These are phyloP conservation scores for Hemerocallis citrina DNA, from an alignment of 106 monocot species.

Conservation along the genomic window DNA sequence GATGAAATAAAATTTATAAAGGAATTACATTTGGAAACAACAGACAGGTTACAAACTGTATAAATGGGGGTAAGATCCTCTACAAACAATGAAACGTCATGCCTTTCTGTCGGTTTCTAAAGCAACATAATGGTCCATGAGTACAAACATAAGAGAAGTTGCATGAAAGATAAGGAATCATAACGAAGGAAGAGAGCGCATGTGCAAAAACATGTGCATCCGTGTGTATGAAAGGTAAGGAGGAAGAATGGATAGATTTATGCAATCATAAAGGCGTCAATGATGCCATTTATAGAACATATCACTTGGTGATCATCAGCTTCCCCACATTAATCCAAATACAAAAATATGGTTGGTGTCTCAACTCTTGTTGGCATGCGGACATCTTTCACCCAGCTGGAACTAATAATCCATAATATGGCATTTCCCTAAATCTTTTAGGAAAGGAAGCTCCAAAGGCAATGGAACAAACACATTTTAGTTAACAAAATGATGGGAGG, in stretches of 20 bases:
- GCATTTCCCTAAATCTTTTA: not conserved
- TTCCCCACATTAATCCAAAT: no score
- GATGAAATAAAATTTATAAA: not conserved
- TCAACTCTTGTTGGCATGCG: not conserved
- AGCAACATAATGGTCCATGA: not conserved
- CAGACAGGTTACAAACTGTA: no score
- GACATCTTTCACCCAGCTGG: not conserved
- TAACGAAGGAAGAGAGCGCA: not conserved
- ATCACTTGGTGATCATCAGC: not conserved
- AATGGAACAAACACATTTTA: not conserved
- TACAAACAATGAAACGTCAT: not conserved
- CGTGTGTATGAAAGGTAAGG: not conserved
- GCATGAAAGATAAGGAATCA: not conserved
- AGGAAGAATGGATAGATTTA: not conserved
- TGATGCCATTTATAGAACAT: not conserved
- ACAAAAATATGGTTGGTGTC: not conserved
- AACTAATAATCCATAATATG: not conserved
- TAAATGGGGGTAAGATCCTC: not conserved
- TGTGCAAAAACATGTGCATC: not conserved
- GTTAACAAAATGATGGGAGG: not conserved
- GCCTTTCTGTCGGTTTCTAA: not conserved
- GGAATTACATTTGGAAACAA: not conserved
- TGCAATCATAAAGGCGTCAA: slow-evolving; percentile 3
- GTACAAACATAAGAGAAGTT: not conserved
- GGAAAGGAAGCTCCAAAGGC: not conserved